A percentile compares a stretch with the other conserved stretches of the same genome.
phyloP scores from a whole-genome alignment of 768 basidiomycete species.

The Lactarius trivialis region DNA sequence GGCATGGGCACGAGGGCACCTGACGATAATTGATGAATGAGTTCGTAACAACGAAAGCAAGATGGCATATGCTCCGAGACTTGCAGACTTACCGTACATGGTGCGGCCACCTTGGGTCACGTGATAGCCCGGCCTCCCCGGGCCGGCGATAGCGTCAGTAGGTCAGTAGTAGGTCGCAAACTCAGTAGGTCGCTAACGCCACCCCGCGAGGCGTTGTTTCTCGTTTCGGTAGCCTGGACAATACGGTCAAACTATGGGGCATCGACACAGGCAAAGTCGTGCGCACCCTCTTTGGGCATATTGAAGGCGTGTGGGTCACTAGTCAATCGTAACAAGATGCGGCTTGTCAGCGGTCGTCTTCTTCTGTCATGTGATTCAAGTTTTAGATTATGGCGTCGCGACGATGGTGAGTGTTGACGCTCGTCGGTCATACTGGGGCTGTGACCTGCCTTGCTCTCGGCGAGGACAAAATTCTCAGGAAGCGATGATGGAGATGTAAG shows the following conservation, averaged over 20 bases:
- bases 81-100: no score
- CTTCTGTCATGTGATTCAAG: constrained; percentile 1
- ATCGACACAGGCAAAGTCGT: constrained; percentile 74
- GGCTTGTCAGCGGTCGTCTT: constrained; percentile 89
- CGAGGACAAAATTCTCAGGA: no score
- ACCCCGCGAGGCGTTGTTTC: constrained; percentile 40
- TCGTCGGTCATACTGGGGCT: constrained; percentile 91
- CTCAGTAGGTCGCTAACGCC: constrained; percentile 4
- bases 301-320: constrained; percentile 99
- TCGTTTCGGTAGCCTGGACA: constrained; percentile 88
- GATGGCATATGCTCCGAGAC: no score
- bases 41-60: not conserved
- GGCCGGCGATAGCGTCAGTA: no score
- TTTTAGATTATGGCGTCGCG: constrained; percentile 85
- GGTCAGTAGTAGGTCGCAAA: no score
- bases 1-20: no score
- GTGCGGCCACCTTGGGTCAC: no score
- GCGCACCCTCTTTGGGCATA: constrained; percentile 90
- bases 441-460: constrained; percentile 86
- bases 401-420: constrained; percentile 83
- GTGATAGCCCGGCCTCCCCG: no score
- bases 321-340: constrained; percentile 84
- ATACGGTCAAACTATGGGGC: constrained; percentile 96
- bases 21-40: not conserved
- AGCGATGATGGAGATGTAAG: no score